A percentile compares a stretch with the other conserved stretches of the same genome.
Evolutionary conservation across 192 early-diverging fungal species (phyloP).

Genomic region (Pecoramyces ruminantium): DNA sequence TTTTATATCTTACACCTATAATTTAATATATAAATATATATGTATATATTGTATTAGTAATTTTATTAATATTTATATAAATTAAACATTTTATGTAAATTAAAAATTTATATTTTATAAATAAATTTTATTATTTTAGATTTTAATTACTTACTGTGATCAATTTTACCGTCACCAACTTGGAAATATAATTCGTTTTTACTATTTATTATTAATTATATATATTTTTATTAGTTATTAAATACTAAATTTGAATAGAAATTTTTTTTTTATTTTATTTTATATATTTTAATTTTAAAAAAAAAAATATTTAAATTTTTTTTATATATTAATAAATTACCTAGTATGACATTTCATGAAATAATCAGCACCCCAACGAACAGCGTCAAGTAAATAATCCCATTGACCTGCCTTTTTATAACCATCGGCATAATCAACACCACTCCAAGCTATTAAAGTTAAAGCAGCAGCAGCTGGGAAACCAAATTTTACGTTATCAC

Average conservation of each 20-base stretch:
- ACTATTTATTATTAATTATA: neutral
- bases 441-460: conserved; percentile 29
- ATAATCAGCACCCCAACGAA: conserved; percentile 46
- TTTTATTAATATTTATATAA: no score
- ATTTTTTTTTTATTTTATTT: no score
- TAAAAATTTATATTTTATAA: no score
- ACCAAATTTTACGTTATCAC: conserved; percentile 41
- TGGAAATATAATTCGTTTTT: neutral
- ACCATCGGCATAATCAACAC: conserved; percentile 30
- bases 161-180: neutral
- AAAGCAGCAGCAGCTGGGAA: conserved; percentile 29
- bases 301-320: neutral
- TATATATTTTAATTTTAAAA: no score
- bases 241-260: no score
- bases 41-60: no score
- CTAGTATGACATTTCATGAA: conserved; percentile 36
- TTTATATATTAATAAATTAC: neutral
- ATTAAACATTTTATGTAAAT: no score
- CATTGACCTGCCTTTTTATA: conserved; percentile 24
- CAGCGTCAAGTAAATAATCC: conserved; percentile 19
- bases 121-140: no score
- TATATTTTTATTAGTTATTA: no score
- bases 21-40: no score
- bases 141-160: neutral
- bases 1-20: no score